Percentiles rank a stretch among this genome's conserved stretches.
Conservation (phyloP, 1,284 basidiomycete genomes). For the Microbotryum intermedium region DNA sequence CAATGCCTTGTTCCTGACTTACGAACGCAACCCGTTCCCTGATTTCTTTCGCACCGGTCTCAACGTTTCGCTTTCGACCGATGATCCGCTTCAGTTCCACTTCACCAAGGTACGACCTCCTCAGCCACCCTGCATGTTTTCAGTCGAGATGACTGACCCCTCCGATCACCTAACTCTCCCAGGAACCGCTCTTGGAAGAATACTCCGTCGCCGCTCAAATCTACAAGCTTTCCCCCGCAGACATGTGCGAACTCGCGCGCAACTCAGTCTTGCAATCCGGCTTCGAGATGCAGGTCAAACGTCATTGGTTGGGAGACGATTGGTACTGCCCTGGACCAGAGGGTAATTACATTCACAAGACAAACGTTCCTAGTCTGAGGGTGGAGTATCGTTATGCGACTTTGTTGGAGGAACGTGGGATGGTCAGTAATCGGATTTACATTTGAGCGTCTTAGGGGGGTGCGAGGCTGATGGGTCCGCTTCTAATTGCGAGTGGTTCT, state of each 20-base stretch:
- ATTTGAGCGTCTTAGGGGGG: not conserved
- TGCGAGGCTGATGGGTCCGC: not conserved
- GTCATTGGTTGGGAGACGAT: slow-evolving; percentile 85
- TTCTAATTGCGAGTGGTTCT: not conserved
- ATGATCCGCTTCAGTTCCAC: slow-evolving; percentile 88
- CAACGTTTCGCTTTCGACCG: slow-evolving; percentile 93
- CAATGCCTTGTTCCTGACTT: slow-evolving; percentile 92
- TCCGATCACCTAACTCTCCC: slow-evolving; percentile 57
- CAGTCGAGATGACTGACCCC: not conserved
- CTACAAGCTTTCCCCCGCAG: slow-evolving; percentile 27
- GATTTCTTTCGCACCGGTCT: slow-evolving; percentile 94
- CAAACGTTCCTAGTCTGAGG: slow-evolving; percentile 89
- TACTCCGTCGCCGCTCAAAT: slow-evolving; percentile 92
- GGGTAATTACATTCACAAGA: slow-evolving; percentile 90
- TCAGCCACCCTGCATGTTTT: not conserved
- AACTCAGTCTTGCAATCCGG: slow-evolving; percentile 95
- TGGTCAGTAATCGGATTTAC: slow-evolving; percentile 23
- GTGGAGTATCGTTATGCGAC: slow-evolving; percentile 84
- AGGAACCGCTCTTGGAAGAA: slow-evolving; percentile 93
- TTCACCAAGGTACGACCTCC: slow-evolving; percentile 68
- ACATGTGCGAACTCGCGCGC: slow-evolving; percentile 77
- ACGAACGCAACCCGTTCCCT: slow-evolving; percentile 93
- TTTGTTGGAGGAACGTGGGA: slow-evolving; percentile 60
- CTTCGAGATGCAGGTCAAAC: slow-evolving; percentile 97
- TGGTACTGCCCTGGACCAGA: slow-evolving; percentile 83